A percentile compares a stretch with the other conserved stretches of the same genome.
Evolutionary conservation across 176 grass and related monocot genomes (phyloP).

Genomic region (Eleusine indica): DNA sequence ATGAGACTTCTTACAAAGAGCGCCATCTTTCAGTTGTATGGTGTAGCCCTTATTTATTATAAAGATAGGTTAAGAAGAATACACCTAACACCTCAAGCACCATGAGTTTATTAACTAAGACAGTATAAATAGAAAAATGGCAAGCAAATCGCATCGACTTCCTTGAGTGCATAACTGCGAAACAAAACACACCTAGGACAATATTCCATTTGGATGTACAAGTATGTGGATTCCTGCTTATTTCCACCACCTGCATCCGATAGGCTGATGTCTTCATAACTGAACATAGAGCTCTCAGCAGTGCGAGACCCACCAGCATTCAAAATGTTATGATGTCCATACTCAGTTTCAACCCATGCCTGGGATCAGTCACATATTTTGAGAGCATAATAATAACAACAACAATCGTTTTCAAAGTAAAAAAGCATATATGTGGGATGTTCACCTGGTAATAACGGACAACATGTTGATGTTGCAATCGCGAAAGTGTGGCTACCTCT

Average conservation of each 20-base stretch:
- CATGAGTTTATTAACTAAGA: neutral
- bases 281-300: constrained; percentile 66
- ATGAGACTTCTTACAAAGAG: constrained; percentile 1
- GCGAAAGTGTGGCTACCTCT: constrained; percentile 94
- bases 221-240: constrained; percentile 82
- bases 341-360: constrained; percentile 98
- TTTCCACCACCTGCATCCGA: constrained; percentile 64
- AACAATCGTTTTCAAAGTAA: constrained; percentile 2
- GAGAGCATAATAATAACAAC: neutral
- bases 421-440: constrained; percentile 34
- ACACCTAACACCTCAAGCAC: neutral
- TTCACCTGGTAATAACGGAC: constrained; percentile 95
- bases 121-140: constrained; percentile 2
- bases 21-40: neutral
- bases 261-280: constrained; percentile 61
- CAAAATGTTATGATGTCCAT: constrained; percentile 64
- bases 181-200: constrained; percentile 64
- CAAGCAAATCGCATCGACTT: neutral
- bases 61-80: neutral
- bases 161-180: constrained; percentile 11
- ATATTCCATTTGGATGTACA: constrained; percentile 99
- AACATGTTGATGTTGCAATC: constrained; percentile 96
- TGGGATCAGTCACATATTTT: constrained; percentile 39
- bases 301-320: constrained; percentile 60
- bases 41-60: constrained; percentile 17